Percentiles rank a stretch among this genome's conserved stretches.
Evolutionary conservation across 1,139 yeast genomes (phyloP).

Genomic region (Scheffersomyces titani): DNA sequence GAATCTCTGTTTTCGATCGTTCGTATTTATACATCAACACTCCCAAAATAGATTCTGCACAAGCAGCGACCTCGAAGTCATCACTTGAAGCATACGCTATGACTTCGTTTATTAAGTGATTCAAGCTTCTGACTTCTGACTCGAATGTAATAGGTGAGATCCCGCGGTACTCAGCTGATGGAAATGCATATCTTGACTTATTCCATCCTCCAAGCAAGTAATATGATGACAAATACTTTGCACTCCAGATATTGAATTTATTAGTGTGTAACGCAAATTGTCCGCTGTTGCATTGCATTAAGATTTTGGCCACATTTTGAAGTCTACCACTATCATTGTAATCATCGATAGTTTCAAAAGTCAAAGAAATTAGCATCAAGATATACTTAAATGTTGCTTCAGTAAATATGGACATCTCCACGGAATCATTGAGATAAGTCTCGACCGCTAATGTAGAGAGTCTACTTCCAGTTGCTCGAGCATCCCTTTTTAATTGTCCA

Average conservation of each 20-base stretch:
- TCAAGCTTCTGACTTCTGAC: slow-evolving; percentile 12
- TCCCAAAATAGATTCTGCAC: slow-evolving; percentile 42
- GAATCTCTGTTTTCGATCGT: slow-evolving; percentile 13
- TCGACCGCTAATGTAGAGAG: not conserved
- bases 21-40: slow-evolving; percentile 29
- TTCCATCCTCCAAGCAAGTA: slow-evolving; percentile 26
- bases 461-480: not conserved
- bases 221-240: slow-evolving; percentile 41
- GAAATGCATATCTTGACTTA: slow-evolving; percentile 7
- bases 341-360: slow-evolving; percentile 13
- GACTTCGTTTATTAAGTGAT: slow-evolving; percentile 14
- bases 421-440: not conserved
- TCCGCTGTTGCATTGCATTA: slow-evolving; percentile 13
- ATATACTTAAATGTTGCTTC: slow-evolving; percentile 7
- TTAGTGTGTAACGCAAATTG: slow-evolving; percentile 10
- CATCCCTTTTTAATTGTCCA: slow-evolving; percentile 9
- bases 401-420: slow-evolving; percentile 4
- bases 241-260: slow-evolving; percentile 40
- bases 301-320: slow-evolving; percentile 21
- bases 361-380: slow-evolving; percentile 17
- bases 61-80: slow-evolving; percentile 22
- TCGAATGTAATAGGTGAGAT: slow-evolving; percentile 8
- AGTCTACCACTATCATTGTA: slow-evolving; percentile 1
- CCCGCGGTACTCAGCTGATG: slow-evolving; percentile 11
- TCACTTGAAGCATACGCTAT: slow-evolving; percentile 7